A percentile compares a stretch with the other conserved stretches of the same genome.
Evolutionary conservation across 768 basidiomycete species (phyloP).

Genomic region (Panaeolus papilionaceus): DNA sequence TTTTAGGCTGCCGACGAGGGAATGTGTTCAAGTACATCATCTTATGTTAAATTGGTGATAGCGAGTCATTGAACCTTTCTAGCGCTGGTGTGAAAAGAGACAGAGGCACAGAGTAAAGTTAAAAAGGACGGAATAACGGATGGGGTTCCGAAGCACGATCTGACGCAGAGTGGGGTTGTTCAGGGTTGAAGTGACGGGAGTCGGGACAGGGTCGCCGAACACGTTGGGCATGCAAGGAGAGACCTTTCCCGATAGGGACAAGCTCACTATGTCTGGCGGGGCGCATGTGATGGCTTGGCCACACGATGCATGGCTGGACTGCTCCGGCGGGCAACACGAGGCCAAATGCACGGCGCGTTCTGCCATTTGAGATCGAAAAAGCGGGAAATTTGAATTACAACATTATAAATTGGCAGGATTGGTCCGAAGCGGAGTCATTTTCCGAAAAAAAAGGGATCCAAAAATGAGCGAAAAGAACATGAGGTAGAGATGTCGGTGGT

Average conservation of each 20-base stretch:
- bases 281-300: neutral
- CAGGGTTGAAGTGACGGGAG: neutral
- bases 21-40: too few relatives aligned
- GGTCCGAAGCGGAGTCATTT: too few relatives aligned
- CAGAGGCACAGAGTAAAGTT: neutral
- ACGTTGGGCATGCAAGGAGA: neutral
- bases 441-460: too few relatives aligned
- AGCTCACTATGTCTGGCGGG: constrained; percentile 2
- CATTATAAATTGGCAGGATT: too few relatives aligned
- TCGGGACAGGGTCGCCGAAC: neutral
- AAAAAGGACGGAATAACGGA: neutral
- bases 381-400: too few relatives aligned
- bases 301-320: constrained; percentile 1
- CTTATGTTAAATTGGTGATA: neutral
- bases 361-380: too few relatives aligned
- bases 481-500: too few relatives aligned
- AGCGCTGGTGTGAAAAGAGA: constrained; percentile 10
- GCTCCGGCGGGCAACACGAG: too few relatives aligned
- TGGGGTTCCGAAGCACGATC: neutral
- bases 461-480: too few relatives aligned
- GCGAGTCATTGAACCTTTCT: neutral
- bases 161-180: neutral
- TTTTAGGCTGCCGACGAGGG: neutral
- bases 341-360: neutral
- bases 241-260: neutral